Conservation (phyloP, 1,284 basidiomycete species). For the Moesziomyces globuligerus region DNA sequence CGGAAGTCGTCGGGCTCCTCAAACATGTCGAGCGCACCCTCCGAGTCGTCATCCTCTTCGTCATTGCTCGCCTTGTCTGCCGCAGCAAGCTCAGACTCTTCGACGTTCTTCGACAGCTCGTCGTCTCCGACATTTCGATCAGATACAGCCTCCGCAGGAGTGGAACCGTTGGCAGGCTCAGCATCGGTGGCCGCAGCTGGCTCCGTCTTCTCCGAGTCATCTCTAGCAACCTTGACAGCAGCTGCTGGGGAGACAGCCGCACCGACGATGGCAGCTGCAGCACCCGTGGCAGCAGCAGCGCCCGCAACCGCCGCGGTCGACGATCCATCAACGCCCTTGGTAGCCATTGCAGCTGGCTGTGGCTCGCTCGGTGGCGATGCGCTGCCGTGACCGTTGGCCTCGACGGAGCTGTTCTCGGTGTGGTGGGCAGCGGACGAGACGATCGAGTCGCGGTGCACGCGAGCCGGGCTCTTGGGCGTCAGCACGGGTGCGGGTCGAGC, state of each 20-base stretch:
- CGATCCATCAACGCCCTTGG: conserved; percentile 1
- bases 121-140: conserved; percentile 15
- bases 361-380: conserved; percentile 17
- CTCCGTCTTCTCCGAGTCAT: too few species aligned
- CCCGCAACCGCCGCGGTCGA: conserved; percentile 2
- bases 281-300: conserved; percentile 10
- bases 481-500: conserved; percentile 14
- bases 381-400: conserved; percentile 23
- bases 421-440: conserved; percentile 9
- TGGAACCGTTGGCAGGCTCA: background rate
- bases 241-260: conserved; percentile 15
- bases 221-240: background rate
- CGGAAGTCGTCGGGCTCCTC: conserved; percentile 62
- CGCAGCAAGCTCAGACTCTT: conserved; percentile 24
- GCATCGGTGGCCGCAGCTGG: too few species aligned
- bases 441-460: conserved; percentile 13
- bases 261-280: conserved; percentile 23
- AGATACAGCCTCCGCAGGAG: background rate
- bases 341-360: background rate
- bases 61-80: conserved; percentile 8
- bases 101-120: conserved; percentile 26
- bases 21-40: conserved; percentile 54
- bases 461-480: conserved; percentile 35
- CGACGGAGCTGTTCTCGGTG: conserved; percentile 22
- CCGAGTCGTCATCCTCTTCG: conserved; percentile 19